Evolutionary conservation across 805 yeast genomes (phyloP), one percentile per base, ranked within the genome.

Genomic region (Torulaspora maleeae): DNA sequence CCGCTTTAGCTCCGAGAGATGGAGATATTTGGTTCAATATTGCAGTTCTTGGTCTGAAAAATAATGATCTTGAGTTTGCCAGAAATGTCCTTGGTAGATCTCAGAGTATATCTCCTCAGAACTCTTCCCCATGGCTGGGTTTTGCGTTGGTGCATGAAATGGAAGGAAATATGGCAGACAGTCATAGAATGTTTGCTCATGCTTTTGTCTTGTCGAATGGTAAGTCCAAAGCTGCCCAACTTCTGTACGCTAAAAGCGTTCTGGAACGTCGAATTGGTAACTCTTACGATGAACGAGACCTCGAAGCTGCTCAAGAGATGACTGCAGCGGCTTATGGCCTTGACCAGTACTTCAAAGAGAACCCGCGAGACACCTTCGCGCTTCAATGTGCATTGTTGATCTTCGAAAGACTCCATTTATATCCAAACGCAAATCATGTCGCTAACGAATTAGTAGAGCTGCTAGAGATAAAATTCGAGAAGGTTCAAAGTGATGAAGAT

Each of bases 161-260:
- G 0, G 53, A 59, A 10, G 86, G 84, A 2, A 74, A 82, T 38
- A 33, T 34, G 0, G 64, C 61, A 1, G 71, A 69, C n/a, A 81
- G 95, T 0, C 60, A 73, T 4, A 70, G 74, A 11, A 62, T 86
- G 40, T 82, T 82, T 56, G 82, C 86, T 1, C 97, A 93, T 64
- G 86, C 96, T 0, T 85, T 76, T 54, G 75, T 80, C 10, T 67
- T 91, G 39, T 80, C 96, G 1, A 82, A 82, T 58, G 95, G 95
- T 1, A 71, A 75, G 35, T 78, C 82, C 35, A 79, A 83, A 19
- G 64, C 80, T 32, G 81, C 93, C 0, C 87, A 85, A 61, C 60
- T 87, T 37, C 70, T 88, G 22, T 86, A 83, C 63, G 95, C 91
- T 0, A 64, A 76, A 38, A 75, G 77, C 38, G 70, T 83, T 43